Evolutionary conservation across 1,284 basidiomycete genomes (phyloP).

Genomic region (Xerocomus amazonicus): DNA sequence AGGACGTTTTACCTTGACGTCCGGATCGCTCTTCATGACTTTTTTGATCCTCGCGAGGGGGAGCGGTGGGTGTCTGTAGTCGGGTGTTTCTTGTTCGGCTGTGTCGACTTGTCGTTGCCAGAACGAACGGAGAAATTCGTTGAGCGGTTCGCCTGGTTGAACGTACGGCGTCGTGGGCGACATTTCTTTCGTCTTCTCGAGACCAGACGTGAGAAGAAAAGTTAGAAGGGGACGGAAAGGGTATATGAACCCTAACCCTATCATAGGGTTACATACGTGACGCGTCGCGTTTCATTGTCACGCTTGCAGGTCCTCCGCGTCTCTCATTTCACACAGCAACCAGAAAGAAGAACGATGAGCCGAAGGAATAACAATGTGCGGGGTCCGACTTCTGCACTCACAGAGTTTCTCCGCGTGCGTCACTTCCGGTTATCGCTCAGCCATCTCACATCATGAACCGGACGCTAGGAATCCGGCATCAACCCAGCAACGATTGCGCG

Average conservation of each 20-base stretch:
- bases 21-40: slow-evolving; percentile 97
- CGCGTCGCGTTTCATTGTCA: too few species aligned
- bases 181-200: too few species aligned
- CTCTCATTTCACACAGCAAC: not conserved
- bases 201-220: slow-evolving; percentile 27
- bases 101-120: slow-evolving; percentile 81
- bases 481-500: slow-evolving; percentile 64
- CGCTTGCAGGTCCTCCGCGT: not conserved
- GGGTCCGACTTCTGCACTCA: slow-evolving; percentile 88
- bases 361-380: slow-evolving; percentile 62
- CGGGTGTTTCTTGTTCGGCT: slow-evolving; percentile 78
- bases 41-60: slow-evolving; percentile 93
- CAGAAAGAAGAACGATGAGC: slow-evolving; percentile 17
- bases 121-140: slow-evolving; percentile 75
- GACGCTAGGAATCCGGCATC: slow-evolving; percentile 70
- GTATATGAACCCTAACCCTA: slow-evolving; percentile 28
- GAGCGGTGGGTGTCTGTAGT: slow-evolving; percentile 82
- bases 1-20: slow-evolving; percentile 86
- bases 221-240: not conserved
- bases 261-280: slow-evolving; percentile 8
- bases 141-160: slow-evolving; percentile 70
- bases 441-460: not conserved
- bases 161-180: slow-evolving; percentile 49
- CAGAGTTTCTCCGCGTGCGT: slow-evolving; percentile 83
- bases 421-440: not conserved